Base-by-base conservation (phyloP, 768 basidiomycete genomes). In the Tylopilus subfusipes region DNA sequence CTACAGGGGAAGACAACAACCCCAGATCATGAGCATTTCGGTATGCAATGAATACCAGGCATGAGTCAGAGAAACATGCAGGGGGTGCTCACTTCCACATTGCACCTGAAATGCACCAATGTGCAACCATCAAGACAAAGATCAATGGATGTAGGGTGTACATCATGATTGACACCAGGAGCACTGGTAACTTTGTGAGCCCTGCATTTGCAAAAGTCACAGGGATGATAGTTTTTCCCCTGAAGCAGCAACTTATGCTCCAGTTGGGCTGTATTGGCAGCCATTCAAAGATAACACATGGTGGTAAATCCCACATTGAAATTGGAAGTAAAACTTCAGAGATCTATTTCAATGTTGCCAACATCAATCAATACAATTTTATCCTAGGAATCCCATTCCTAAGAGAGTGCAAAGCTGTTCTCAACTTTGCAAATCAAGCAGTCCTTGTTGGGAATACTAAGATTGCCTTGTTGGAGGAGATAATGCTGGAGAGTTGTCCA, bases 361-460 rank as follows among this genome's bases (percentile, higher is more conserved):
- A 45, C n/a, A 30, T 45, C 3, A 8, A 46, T 2, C 0, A 2
- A 6, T 46, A 46, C 4, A 14, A 46, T 16, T 30, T 12, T 45
- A 45, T 45, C 11, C 8, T 45, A 0, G 44, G 29, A 8, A 45
- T 30, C 0, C 44, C 27, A 19, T 46, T 46, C 19, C 30, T 33
- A 0, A 2, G 4, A 14, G 14, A 46, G 22, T 13, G 22, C 2
- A 2, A 21, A 33, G 29, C 14, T 6, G 8, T 18, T 13, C 13
- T 46, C 0, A 14, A 33, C 9, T 46, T 46, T 5, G 2, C 5
- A 2, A 14, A 33, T 4, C 11, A 46, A 5, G 5, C 0, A 0
- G 14, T 46, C 9, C n/a, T 8, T 2, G 33, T 46, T 16, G 14
- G 30, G 3, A 1, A 14, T 10, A 1, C 2, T 0, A 22, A 0